Base-by-base conservation (phyloP, 495 filamentous ascomycete species). In the Podospora fimiseda region DNA sequence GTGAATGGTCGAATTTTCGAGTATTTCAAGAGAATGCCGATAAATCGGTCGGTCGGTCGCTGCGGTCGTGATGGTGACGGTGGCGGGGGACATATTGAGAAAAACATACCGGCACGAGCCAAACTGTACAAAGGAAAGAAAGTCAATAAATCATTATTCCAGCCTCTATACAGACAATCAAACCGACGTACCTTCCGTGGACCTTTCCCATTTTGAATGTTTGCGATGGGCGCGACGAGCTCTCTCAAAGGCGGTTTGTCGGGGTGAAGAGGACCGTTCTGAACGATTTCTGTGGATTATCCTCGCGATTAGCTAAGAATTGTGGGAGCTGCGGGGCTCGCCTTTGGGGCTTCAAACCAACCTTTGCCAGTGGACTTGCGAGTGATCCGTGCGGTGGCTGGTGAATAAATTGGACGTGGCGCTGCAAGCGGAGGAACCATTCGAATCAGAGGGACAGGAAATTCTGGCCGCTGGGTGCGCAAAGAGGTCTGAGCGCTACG, bases 171-270 rank as follows among this genome's bases (percentile, higher is more conserved):
- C 18, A 50, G 44, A 40, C 24, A 20, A 16, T 24, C 15, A 9
- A 48, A 50, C 41, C 11, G 27, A 33, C 53, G 27, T 42, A 68
- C 65, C 61, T 66, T 66, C 65, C 65, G 63, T 68, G 65, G 65
- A 68, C 65, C 61, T 68, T 68, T 59, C 65, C 65, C 65, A 68
- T 68, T 60, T 60, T 68, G 51, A 40, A 58, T 60, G 56, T 60
- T 64, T 59, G 49, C 30, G 56, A 39, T 60, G 51, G 49, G 48
- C 50, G 53, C 51, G 45, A 44, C 46, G 40, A 53, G 15, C 43
- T 43, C 13, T 55, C 36, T 57, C 43, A 41, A 50, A 45, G 48
- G 43, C 20, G 49, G 44, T 23, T 21, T 55, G 51, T 33, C 13
- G 52, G 45, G 43, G 38, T 52, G 51, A 24, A 36, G 56, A 15